Evolutionary conservation across 148 eudicot species (phyloP), one percentile per base, ranked within the genome.

Genomic region (Nyssa sinensis): DNA sequence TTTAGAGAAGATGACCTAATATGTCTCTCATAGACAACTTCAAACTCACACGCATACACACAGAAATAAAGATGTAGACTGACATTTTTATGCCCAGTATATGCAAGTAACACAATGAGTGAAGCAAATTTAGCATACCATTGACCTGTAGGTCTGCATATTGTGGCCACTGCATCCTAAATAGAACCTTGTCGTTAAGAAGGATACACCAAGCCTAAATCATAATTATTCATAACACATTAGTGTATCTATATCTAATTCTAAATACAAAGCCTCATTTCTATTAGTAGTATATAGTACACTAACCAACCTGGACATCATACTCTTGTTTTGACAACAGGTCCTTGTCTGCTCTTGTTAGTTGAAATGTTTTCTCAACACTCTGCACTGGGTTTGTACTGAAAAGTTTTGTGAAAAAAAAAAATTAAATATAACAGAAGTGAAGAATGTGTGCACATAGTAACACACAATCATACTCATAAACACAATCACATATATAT

Each of bases 131-230:
- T 19, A 55, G 39, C 81, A 81, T 87, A 95, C 98, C 98, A 80
- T 94, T 94, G 71, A 94, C 81, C 78, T 88, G 93, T 61, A 94
- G 82, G 75, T 92, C 97, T 31, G 97, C 90, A 81, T 88, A 82
- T 67, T 81, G 88, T 44, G 96, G 98, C 98, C 98, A 94, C 44
- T 94, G 98, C 84, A 92, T 84, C 90, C 98, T 90, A 85, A 87
- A 94, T 64, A 86, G 89, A 75, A 94, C 98, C 77, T 83, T 84
- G 76, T 94, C 98, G 83, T 89, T 90, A 58, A 94, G 81, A 74
- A 92, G 97, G 81, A 94, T 87, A 80, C 98, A 92, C 98, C 98
- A 94, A 35, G 85, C 96, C 98, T 94, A 81, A 71, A 51, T 74
- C 59, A 55, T 19, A 55, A n/a, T 2, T 19, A 55, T 55, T 75